Evolutionary conservation across 805 yeast genomes (phyloP), one percentile per base, ranked within the genome.

Genomic region (Wickerhamomyces sydowiorum): DNA sequence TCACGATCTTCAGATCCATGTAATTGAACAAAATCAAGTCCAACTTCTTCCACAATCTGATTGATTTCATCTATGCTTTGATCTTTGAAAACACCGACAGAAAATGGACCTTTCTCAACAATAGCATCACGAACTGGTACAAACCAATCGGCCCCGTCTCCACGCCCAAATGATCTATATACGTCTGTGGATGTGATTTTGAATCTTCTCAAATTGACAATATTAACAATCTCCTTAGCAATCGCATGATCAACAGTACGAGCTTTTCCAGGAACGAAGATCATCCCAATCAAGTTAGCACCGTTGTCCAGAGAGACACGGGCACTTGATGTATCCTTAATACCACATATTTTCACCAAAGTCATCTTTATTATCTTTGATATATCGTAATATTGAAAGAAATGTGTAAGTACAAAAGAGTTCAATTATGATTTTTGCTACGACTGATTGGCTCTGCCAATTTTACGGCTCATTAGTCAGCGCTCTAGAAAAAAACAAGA

Each of bases 71-170:
- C 80, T 3, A 83, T 53, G 0, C 82, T 54, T 60, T 90, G 97
- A 59, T 93, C 87, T 45, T 90, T 70, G 65, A 91, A 88, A 3
- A 91, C 99, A 1, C 98, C 99, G 2, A 89, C 96, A 2, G 85
- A 60, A 50, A 69, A 76, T 0, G 93, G 93, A 0, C 89, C 86
- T 34, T 66, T 59, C 19, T 43, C 48, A 10, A 38, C 38, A 6
- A 69, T 45, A 15, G 48, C 41, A 5, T 54, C 39, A 4, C 56
- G 42, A n/a, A 59, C 54, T 4, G 7, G 14, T 3, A 10, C 29
- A 21, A 28, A 27, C 42, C 42, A 39, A 7, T 23, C n/a, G 7
- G 21, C 9, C 7, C 21, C 8, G 4, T 21, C 15, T 7, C 23
- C 25, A 3, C n/a, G 28, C 3, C 17, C 22, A 14, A 41, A 38